A percentile compares a stretch with the other conserved stretches of the same genome.
phyloP scores from a whole-genome alignment of 1,284 basidiomycete species.

The Abortiporus biennis region DNA sequence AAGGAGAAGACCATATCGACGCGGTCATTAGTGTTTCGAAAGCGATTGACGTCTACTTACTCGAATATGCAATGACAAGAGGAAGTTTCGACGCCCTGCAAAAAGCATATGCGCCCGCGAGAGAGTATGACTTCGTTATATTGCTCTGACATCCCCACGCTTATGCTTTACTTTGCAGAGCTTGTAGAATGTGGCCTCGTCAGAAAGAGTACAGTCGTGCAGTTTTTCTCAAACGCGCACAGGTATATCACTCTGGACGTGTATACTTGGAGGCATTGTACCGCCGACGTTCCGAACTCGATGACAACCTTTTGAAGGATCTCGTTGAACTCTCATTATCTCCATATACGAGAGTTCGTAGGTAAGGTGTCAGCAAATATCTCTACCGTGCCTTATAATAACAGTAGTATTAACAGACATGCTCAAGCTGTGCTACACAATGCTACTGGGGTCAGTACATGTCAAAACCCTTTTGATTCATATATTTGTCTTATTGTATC shows the following conservation, averaged over 20 bases:
- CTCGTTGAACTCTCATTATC: conserved; percentile 84
- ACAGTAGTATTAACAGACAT: conserved; percentile 46
- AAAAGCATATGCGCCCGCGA: conserved; percentile 61
- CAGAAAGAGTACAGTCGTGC: conserved; percentile 74
- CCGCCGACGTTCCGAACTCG: conserved; percentile 73
- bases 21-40: conserved; percentile 68
- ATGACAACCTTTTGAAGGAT: conserved; percentile 76
- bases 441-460: conserved; percentile 53
- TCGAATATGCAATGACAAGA: conserved; percentile 67
- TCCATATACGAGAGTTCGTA: conserved; percentile 75
- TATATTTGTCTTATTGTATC: conserved; percentile 1
- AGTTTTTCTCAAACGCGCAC: conserved; percentile 77
- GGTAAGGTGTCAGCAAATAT: conserved; percentile 44
- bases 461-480: not conserved
- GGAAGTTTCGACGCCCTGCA: conserved; percentile 54
- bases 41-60: conserved; percentile 69
- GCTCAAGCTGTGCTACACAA: conserved; percentile 70
- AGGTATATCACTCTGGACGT: conserved; percentile 67
- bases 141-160: not conserved
- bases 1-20: conserved; percentile 89
- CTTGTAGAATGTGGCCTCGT: conserved; percentile 62
- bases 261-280: conserved; percentile 78
- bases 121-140: conserved; percentile 48
- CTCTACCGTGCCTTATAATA: too few relatives aligned
- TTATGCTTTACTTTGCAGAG: conserved; percentile 29